Percentiles rank a stretch among this genome's conserved stretches.
These are phyloP conservation scores for Lichina pygmaea DNA, from an alignment of 495 filamentous ascomycete species.

Conservation along the genomic window DNA sequence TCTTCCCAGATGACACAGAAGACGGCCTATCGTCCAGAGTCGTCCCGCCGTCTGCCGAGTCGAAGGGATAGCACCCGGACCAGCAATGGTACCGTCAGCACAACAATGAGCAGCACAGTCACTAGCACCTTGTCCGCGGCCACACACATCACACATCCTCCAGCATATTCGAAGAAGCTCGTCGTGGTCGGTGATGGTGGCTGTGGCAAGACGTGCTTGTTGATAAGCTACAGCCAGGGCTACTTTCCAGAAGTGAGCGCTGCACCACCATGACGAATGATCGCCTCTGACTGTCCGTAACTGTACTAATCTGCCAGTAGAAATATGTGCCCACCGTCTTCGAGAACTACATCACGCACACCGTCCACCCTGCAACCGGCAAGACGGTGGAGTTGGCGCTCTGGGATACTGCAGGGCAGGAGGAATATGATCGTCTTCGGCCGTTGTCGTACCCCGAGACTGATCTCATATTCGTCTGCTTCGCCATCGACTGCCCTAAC, in stretches of 20 bases:
- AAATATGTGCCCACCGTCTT: constrained; percentile 99
- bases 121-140: constrained; percentile 45
- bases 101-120: constrained; percentile 36
- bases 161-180: constrained; percentile 92
- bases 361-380: constrained; percentile 55
- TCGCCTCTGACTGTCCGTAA: not conserved
- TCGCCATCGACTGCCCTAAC: constrained; percentile 95
- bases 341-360: constrained; percentile 98
- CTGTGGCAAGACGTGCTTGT: constrained; percentile 91
- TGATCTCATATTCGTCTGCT: constrained; percentile 93
- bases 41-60: constrained; percentile 11
- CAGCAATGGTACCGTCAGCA: constrained; percentile 66
- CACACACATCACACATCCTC: constrained; percentile 67
- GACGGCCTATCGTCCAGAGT: not conserved
- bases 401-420: constrained; percentile 96
- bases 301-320: constrained; percentile 18
- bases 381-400: constrained; percentile 89
- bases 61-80: constrained; percentile 32
- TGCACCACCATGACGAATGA: too few relatives aligned
- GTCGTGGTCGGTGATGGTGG: constrained; percentile 95
- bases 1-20: not conserved
- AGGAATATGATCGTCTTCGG: constrained; percentile 90
- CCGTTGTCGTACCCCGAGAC: constrained; percentile 95
- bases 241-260: constrained; percentile 81
- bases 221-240: constrained; percentile 95